Evolutionary conservation across 148 eudicot genomes (phyloP).

Genomic region (Persicaria maculosa): DNA sequence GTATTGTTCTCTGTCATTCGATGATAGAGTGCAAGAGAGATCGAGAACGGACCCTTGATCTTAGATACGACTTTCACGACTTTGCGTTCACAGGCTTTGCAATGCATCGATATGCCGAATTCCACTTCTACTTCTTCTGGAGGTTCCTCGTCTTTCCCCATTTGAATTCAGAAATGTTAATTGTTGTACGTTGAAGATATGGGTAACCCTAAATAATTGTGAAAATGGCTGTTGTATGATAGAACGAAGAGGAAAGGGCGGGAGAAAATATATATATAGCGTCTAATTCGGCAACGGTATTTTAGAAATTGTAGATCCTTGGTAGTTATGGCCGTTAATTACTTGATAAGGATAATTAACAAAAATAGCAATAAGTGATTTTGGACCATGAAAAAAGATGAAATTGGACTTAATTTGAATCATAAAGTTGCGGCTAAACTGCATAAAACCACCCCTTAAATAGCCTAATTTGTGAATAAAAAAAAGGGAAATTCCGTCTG

Average conservation of each 20-base stretch:
- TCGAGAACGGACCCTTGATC: slow-evolving; percentile 4
- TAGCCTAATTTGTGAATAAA: too few relatives aligned
- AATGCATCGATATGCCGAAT: slow-evolving; percentile 13
- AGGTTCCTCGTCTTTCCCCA: neutral
- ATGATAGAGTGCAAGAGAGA: neutral
- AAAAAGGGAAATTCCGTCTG: too few relatives aligned
- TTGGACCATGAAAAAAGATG: neutral
- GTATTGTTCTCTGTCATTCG: neutral
- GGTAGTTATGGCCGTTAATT: slow-evolving; percentile 7
- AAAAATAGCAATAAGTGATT: neutral
- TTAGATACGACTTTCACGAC: slow-evolving; percentile 13
- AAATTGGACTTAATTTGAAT: too few relatives aligned
- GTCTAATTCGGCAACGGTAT: neutral
- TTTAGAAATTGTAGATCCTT: neutral
- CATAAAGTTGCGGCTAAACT: too few relatives aligned
- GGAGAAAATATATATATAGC: neutral
- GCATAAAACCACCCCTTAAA: too few relatives aligned
- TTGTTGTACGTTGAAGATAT: neutral
- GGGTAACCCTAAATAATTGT: neutral
- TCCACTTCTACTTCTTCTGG: neutral
- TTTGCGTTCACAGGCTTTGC: slow-evolving; percentile 16
- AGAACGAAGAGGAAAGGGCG: neutral
- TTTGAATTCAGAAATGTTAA: neutral
- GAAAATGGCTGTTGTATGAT: neutral
- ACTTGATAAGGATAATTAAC: neutral